Evolutionary conservation across 2,329 filamentous ascomycete genomes (phyloP).

Genomic region (Didymella sp.): DNA sequence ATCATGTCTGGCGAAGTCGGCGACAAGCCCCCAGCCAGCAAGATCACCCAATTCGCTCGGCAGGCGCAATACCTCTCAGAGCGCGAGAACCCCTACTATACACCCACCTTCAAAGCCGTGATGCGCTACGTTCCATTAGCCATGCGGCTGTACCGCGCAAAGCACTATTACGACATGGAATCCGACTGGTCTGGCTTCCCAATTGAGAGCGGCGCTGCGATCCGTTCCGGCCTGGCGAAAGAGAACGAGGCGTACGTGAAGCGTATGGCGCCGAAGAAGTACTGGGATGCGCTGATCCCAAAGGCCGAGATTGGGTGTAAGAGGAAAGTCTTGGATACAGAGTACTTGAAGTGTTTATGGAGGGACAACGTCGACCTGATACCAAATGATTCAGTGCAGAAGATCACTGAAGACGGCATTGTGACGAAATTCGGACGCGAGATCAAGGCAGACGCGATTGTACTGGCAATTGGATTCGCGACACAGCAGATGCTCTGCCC

Average conservation of each 20-base stretch:
- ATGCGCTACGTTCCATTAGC: constrained; percentile 57
- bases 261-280: constrained; percentile 52
- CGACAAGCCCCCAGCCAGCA: constrained; percentile 39
- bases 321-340: constrained; percentile 57
- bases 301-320: constrained; percentile 58
- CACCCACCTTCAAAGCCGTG: constrained; percentile 50
- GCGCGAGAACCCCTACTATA: constrained; percentile 54
- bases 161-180: constrained; percentile 55
- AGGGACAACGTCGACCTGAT: constrained; percentile 54
- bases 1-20: constrained; percentile 50
- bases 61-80: constrained; percentile 60
- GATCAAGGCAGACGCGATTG: constrained; percentile 55
- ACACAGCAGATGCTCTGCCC: constrained; percentile 57
- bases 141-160: constrained; percentile 55
- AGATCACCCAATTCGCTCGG: constrained; percentile 58
- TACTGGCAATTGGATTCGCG: constrained; percentile 60
- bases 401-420: constrained; percentile 50
- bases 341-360: constrained; percentile 55
- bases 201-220: constrained; percentile 47
- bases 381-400: constrained; percentile 50
- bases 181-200: constrained; percentile 54
- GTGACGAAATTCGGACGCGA: constrained; percentile 49
- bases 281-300: constrained; percentile 55
- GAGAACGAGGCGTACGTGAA: constrained; percentile 55
- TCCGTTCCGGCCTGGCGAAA: constrained; percentile 48